These are phyloP conservation scores for Murraya paniculata DNA, from an alignment of 345 rosid species.

Conservation along the genomic window DNA sequence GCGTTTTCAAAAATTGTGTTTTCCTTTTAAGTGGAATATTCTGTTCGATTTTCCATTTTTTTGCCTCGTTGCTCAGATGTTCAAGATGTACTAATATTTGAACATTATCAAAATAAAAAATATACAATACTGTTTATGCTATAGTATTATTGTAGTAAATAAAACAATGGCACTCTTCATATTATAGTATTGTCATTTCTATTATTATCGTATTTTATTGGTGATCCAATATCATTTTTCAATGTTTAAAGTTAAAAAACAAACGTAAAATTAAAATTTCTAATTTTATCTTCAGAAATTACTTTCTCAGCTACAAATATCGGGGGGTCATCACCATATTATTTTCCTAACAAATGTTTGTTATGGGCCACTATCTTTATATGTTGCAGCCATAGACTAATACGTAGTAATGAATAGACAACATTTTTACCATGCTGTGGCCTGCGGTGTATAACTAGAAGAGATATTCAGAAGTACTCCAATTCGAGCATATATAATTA, in stretches of 20 bases:
- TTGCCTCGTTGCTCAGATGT: neutral
- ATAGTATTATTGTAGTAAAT: no score
- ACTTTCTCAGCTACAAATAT: conserved; percentile 1
- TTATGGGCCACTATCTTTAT: neutral
- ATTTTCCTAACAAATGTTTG: neutral
- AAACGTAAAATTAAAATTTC: neutral
- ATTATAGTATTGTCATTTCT: no score
- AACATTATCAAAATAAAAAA: no score
- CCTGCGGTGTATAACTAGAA: neutral
- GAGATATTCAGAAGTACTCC: neutral
- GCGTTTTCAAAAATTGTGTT: neutral
- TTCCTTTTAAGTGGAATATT: neutral
- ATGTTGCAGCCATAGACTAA: neutral
- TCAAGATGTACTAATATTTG: no score
- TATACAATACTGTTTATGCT: no score
- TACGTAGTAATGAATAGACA: neutral
- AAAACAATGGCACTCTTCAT: no score
- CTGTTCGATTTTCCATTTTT: neutral
- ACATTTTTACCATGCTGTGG: neutral
- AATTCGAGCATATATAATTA: neutral
- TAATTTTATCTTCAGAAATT: neutral
- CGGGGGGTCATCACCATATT: neutral
- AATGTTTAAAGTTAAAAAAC: neutral
- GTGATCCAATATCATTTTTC: no score
- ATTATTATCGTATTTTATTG: no score